Conservation (phyloP, 257 asterid genomes). For the Coffea eugenioides region DNA sequence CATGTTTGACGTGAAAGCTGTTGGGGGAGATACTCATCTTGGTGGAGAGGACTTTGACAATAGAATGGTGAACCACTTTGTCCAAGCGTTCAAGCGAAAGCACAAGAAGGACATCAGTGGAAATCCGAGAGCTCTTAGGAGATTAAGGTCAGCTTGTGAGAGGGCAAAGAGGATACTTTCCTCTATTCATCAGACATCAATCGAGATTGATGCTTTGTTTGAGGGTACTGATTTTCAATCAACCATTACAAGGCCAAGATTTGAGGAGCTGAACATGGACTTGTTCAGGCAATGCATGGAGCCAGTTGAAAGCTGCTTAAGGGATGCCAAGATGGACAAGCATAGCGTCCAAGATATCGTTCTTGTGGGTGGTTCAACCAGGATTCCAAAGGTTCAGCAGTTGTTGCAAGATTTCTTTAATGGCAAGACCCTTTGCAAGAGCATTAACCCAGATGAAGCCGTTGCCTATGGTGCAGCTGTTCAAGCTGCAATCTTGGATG, state of each 20-base stretch:
- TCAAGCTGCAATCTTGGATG: constrained; percentile 12
- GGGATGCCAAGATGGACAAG: constrained; percentile 80
- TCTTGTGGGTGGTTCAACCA: constrained; percentile 70
- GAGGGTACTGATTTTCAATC: constrained; percentile 70
- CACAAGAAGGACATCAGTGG: too few relatives aligned
- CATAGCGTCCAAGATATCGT: constrained; percentile 60
- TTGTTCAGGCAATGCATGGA: too few relatives aligned
- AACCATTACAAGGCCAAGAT: constrained; percentile 67
- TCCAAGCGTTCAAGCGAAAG: too few relatives aligned
- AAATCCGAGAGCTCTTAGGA: too few relatives aligned
- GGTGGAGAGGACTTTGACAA: too few relatives aligned
- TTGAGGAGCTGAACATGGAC: too few relatives aligned
- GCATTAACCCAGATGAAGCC: constrained; percentile 16
- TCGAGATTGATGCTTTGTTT: constrained; percentile 58
- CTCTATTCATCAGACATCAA: constrained; percentile 70
- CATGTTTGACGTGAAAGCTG: constrained; percentile 36
- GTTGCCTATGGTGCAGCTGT: constrained; percentile 20
- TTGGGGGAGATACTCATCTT: constrained; percentile 41
- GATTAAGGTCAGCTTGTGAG: too few relatives aligned
- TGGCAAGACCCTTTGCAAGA: not conserved
- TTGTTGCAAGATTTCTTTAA: constrained; percentile 29
- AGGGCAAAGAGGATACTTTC: constrained; percentile 65
- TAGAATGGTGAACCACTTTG: too few relatives aligned
- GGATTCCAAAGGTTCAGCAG: constrained; percentile 73
- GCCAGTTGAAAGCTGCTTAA: constrained; percentile 59